Evolutionary conservation across 495 filamentous ascomycete species (phyloP), one percentile per base, ranked within the genome.

Genomic region (Staphylotrichum tortipilum): DNA sequence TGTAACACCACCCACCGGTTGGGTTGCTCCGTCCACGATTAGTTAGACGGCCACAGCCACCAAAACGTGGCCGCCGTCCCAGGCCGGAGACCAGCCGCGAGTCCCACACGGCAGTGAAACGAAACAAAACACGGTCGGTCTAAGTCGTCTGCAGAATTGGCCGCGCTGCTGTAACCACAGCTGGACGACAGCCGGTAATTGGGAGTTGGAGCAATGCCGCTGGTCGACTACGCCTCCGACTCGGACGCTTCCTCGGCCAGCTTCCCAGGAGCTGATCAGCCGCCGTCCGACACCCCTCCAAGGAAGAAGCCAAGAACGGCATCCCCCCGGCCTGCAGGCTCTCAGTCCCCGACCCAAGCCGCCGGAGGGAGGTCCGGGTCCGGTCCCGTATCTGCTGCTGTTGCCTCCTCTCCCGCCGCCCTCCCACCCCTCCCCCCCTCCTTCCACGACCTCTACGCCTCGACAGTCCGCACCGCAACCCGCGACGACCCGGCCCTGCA

Each of bases 391-490:
- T n/a, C n/a, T n/a, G n/a, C n/a, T n/a, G n/a, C n/a, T n/a, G n/a
- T n/a, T n/a, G n/a, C n/a, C n/a, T n/a, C n/a, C n/a, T 63, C 57
- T 68, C 0, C 45, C 22, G 4, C 52, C 22, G 14, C 39, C 23
- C 79, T 95, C 0, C 92, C 92, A n/a, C 85, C 89, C 4, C 72
- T 97, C 11, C 88, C 92, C 12, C 61, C 82, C 15, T 66, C 78
- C 37, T 97, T 98, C 67, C 84, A 89, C 66, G 85, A 95, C 63
- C 76, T 95, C 50, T 96, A 97, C 71, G 84, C 89, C n/a, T 83
- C 82, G 4, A 78, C 79, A 36, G 78, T 82, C 44, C 78, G 89
- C 33, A 68, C 83, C 45, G 86, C 85, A 63, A 83, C 81, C 22
- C 68, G 68, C 50, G 92, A 98, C 67, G 84, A 94, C 55, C 90